Evolutionary conservation across 2,329 filamentous ascomycete species (phyloP).

Genomic region (Verticillium klebahnii): DNA sequence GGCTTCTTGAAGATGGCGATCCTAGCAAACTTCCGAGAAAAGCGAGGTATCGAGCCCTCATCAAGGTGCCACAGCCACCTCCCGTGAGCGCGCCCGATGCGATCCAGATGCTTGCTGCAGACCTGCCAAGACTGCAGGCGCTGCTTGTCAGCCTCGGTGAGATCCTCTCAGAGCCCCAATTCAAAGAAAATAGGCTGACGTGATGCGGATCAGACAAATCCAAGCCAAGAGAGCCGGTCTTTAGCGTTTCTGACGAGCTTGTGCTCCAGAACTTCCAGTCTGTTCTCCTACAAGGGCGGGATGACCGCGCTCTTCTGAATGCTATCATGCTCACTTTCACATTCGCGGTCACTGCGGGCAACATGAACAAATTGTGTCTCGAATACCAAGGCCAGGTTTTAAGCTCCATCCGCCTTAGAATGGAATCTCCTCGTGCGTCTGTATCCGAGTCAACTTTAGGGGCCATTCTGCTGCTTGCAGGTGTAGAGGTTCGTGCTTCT

Average conservation of each 20-base stretch:
- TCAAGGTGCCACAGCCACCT: not conserved
- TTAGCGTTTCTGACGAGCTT: conserved; percentile 21
- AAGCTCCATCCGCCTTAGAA: conserved; percentile 25
- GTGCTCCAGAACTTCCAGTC: conserved; percentile 30
- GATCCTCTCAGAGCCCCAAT: not conserved
- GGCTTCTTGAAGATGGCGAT: not conserved
- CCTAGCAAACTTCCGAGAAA: not conserved
- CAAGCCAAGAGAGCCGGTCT: not conserved
- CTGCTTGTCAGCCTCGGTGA: not conserved
- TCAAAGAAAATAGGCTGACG: not conserved
- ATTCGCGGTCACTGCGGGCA: conserved; percentile 21
- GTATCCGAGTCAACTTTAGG: conserved; percentile 32
- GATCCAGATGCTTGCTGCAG: not conserved
- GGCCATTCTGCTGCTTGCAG: conserved; percentile 35
- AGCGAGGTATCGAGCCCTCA: too few relatives aligned
- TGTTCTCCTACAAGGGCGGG: conserved; percentile 25
- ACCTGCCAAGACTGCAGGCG: not conserved
- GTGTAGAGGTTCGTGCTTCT: conserved; percentile 29
- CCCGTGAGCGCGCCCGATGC: not conserved
- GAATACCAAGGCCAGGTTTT: conserved; percentile 28
- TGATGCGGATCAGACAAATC: not conserved
- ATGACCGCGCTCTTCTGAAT: conserved; percentile 31
- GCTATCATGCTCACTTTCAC: conserved; percentile 33
- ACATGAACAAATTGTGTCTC: conserved; percentile 27
- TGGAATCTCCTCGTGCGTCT: conserved; percentile 20